phyloP scores from a whole-genome alignment of 257 asterid species.

The Solanum neorickii region DNA sequence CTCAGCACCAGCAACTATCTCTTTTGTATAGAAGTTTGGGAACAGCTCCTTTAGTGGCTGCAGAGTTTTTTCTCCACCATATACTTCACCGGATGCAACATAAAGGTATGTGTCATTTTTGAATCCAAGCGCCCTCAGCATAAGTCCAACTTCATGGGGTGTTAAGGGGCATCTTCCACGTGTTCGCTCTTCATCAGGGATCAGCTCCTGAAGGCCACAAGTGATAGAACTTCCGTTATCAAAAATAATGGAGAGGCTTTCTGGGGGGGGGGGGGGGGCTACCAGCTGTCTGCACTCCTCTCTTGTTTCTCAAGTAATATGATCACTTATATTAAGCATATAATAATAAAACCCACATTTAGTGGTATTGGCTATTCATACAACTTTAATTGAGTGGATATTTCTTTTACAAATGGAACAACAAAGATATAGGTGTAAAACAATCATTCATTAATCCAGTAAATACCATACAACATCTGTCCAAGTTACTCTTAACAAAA shows the following conservation, averaged over 20 bases:
- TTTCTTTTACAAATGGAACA: background rate
- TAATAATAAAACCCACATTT: background rate
- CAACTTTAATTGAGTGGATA: background rate
- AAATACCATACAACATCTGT: background rate
- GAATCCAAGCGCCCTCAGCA: conserved; percentile 92
- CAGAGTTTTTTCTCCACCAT: conserved; percentile 95
- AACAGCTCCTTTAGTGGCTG: conserved; percentile 86
- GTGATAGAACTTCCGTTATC: background rate
- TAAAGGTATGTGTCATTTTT: conserved; percentile 68
- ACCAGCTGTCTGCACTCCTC: background rate
- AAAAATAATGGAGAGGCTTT: background rate
- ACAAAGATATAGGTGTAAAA: background rate
- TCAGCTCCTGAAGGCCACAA: conserved; percentile 41
- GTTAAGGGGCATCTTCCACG: conserved; percentile 98
- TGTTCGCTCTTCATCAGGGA: conserved; percentile 90
- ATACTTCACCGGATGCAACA: conserved; percentile 97
- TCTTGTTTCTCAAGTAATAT: background rate
- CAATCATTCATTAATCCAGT: background rate
- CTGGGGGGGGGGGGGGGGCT: background rate
- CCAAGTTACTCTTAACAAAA: background rate
- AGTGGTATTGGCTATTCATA: background rate
- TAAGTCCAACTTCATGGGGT: conserved; percentile 92
- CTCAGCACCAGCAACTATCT: conserved; percentile 77
- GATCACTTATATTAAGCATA: background rate
- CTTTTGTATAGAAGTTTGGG: conserved; percentile 94